Base-by-base conservation (phyloP, 2,329 filamentous ascomycete genomes). In the Calonectria leucothoes region DNA sequence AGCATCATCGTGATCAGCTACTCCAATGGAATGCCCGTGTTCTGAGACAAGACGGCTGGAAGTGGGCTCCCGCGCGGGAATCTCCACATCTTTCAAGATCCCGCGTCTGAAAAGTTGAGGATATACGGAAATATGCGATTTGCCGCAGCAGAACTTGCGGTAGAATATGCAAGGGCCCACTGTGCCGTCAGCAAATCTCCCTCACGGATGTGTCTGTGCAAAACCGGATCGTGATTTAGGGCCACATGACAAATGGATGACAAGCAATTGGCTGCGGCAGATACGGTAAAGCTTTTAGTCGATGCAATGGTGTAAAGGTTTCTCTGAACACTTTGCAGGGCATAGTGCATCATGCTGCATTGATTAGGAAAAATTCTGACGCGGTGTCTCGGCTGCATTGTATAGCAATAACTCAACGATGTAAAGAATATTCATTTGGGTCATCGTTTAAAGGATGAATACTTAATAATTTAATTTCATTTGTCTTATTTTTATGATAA, bases 61-160 rank as follows among this genome's bases (percentile, higher is more conserved):
- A 66, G 63, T 49, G 63, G 63, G 63, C 63, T 66, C 63, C 63
- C 63, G 63, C 63, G 63, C 63, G 63, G 63, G 45, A 66, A 35
- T 27, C 42, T 20, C 63, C 63, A 66, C 63, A 51, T 23, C 15
- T 15, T 23, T n/a, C 23, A 29, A 35, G 42, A 35, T 37, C 39
- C 10, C 7, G 5, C n/a, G n/a, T 17, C 20, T 33, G 20, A 45
- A 17, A 37, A 8, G 3, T 8, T 39, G 23, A 37, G 31, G 64
- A 52, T 52, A 66, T 66, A 66, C 64, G 64, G 64, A 66, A 66
- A 66, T 66, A 52, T 52, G 64, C 35, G 42, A 11, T 23, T 45
- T 45, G 42, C n/a, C n/a, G 42, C n/a, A 23, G 20, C 42, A 12
- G 42, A 45, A 23, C 42, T 45, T 45, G 42, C n/a, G 23, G 42